These are phyloP conservation scores for Penicillium maclennaniae DNA, from an alignment of 495 filamentous ascomycete genomes.

Conservation along the genomic window DNA sequence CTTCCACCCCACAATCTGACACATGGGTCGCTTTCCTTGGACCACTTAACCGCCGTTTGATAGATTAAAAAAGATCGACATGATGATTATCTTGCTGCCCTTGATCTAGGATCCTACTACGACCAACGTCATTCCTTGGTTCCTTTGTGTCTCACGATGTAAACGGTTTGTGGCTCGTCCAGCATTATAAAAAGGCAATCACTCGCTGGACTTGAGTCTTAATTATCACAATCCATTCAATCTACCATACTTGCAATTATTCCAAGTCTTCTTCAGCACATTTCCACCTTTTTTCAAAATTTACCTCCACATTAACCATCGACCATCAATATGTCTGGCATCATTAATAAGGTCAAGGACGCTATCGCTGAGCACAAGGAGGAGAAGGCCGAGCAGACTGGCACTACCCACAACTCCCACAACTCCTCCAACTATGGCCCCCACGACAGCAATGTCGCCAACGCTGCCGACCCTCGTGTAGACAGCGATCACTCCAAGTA, in stretches of 20 bases:
- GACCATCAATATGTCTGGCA: conserved; percentile 51
- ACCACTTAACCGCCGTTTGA: neutral
- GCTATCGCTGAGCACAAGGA: conserved; percentile 45
- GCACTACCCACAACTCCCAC: conserved; percentile 3
- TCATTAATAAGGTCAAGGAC: conserved; percentile 69
- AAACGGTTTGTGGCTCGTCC: neutral
- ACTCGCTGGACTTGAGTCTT: neutral
- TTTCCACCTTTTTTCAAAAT: neutral
- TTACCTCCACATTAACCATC: neutral
- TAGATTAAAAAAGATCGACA: neutral
- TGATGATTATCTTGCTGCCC: neutral
- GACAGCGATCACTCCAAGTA: conserved; percentile 22
- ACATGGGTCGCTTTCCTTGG: neutral
- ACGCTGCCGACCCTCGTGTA: conserved; percentile 48
- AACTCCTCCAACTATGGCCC: conserved; percentile 32
- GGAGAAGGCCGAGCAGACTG: conserved; percentile 4
- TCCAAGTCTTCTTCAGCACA: neutral
- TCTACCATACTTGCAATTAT: neutral
- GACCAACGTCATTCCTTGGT: conserved; percentile 2
- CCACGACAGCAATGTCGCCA: conserved; percentile 41
- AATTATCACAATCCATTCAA: neutral
- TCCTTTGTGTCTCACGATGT: neutral
- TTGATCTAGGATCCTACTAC: neutral
- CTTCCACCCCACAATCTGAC: neutral
- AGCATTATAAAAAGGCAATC: conserved; percentile 1